Evolutionary conservation across 257 asterid genomes (phyloP).

Genomic region (Perilla frutescens): DNA sequence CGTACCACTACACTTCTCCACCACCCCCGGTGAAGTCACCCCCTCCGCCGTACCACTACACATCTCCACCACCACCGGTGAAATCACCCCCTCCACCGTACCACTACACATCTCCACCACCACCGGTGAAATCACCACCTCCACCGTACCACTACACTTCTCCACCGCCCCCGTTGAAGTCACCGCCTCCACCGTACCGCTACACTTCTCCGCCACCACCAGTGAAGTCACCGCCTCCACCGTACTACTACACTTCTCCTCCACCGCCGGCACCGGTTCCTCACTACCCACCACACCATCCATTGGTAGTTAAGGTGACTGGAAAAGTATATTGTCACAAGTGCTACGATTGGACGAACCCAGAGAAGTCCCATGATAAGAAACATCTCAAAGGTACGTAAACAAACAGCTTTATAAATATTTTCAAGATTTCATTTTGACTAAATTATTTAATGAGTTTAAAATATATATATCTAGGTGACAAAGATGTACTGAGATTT

Average conservation of each 20-base stretch:
- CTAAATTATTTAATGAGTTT: neutral
- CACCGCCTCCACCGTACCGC: slow-evolving; percentile 44
- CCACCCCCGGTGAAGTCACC: slow-evolving; percentile 35
- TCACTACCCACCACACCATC: slow-evolving; percentile 37
- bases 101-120: slow-evolving; percentile 43
- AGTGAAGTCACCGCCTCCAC: neutral
- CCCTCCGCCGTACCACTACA: slow-evolving; percentile 44
- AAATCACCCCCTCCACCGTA: slow-evolving; percentile 48
- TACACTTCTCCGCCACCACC: slow-evolving; percentile 39
- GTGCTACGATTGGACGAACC: slow-evolving; percentile 75
- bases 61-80: slow-evolving; percentile 54
- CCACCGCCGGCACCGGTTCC: slow-evolving; percentile 33
- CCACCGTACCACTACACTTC: slow-evolving; percentile 40
- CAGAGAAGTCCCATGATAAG: slow-evolving; percentile 65
- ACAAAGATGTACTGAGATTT: too few species aligned
- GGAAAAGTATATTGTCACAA: slow-evolving; percentile 79
- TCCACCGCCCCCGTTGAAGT: slow-evolving; percentile 38
- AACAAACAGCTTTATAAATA: neutral
- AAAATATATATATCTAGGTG: neutral
- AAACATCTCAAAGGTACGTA: slow-evolving; percentile 85
- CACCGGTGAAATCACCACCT: slow-evolving; percentile 33
- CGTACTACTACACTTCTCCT: slow-evolving; percentile 5
- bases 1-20: slow-evolving; percentile 42
- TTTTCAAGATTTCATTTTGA: neutral
- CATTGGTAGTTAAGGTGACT: slow-evolving; percentile 58